Conservation (phyloP, 148 eudicot genomes). For the Talinum fruticosum region DNA sequence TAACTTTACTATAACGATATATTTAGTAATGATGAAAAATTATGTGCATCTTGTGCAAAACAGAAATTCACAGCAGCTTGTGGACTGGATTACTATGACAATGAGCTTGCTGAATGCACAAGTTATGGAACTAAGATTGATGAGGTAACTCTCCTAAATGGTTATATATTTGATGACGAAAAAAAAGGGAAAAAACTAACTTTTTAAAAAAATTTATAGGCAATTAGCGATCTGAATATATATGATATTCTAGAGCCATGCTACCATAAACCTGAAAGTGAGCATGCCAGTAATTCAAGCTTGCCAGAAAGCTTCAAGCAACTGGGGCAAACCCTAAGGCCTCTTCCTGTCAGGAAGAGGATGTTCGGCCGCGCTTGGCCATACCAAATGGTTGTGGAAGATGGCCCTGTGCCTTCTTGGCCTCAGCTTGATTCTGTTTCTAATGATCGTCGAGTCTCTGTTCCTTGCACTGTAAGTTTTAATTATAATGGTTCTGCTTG, state of each 20-base stretch:
- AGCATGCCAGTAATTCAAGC: conserved; percentile 28
- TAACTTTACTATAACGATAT: no score
- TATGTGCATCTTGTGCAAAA: no score
- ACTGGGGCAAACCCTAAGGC: conserved; percentile 36
- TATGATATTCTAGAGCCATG: conserved; percentile 92
- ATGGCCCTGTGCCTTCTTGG: conserved; percentile 48
- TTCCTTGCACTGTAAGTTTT: conserved; percentile 43
- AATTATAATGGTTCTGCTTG: no score
- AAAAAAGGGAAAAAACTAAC: no score
- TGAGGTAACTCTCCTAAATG: conserved; percentile 23
- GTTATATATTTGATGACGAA: background rate
- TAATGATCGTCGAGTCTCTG: conserved; percentile 31
- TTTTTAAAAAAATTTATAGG: conserved; percentile 32
- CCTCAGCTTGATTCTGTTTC: conserved; percentile 28
- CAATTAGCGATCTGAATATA: conserved; percentile 49
- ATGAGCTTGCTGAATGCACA: conserved; percentile 24
- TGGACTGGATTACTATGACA: conserved; percentile 36
- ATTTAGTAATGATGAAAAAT: no score
- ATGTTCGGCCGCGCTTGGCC: conserved; percentile 56
- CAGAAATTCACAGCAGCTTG: conserved; percentile 41
- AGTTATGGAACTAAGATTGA: conserved; percentile 19
- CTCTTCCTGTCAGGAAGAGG: conserved; percentile 39
- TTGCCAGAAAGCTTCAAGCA: conserved; percentile 63
- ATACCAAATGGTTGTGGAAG: conserved; percentile 24
- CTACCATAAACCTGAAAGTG: conserved; percentile 46